Evolutionary conservation across 305 asterid genomes (phyloP).

Genomic region (Withania somnifera): DNA sequence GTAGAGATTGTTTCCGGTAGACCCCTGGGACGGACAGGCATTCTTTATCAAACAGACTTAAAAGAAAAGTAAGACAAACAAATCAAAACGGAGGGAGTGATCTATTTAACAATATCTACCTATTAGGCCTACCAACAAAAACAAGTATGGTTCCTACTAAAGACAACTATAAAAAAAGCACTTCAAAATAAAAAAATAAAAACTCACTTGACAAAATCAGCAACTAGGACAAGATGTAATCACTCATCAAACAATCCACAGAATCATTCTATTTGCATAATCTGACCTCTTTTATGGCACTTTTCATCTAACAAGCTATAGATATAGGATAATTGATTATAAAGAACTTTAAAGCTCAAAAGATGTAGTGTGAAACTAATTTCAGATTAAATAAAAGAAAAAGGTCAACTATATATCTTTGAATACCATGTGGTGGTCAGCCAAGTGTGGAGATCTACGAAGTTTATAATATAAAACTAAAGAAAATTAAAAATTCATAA

Average conservation of each 20-base stretch:
- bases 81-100: too few species aligned
- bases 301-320: not conserved
- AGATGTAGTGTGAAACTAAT: not conserved
- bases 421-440: constrained; percentile 49
- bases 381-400: constrained; percentile 9
- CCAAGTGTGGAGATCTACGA: constrained; percentile 43
- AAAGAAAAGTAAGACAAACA: too few species aligned
- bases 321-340: not conserved
- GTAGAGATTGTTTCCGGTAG: too few species aligned
- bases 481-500: constrained; percentile 15
- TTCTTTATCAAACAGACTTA: too few species aligned
- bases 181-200: not conserved
- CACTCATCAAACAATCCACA: not conserved
- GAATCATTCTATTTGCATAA: not conserved
- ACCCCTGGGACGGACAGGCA: too few species aligned
- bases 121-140: not conserved
- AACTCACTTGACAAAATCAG: not conserved
- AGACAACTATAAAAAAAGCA: not conserved
- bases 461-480: constrained; percentile 27
- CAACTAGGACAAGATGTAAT: not conserved
- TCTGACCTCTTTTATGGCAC: not conserved
- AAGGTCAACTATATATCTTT: constrained; percentile 38
- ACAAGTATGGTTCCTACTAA: not conserved
- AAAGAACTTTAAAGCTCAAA: not conserved
- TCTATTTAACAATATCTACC: not conserved